phyloP scores from a whole-genome alignment of 2,329 filamentous ascomycete genomes.

The Penicillium freii region DNA sequence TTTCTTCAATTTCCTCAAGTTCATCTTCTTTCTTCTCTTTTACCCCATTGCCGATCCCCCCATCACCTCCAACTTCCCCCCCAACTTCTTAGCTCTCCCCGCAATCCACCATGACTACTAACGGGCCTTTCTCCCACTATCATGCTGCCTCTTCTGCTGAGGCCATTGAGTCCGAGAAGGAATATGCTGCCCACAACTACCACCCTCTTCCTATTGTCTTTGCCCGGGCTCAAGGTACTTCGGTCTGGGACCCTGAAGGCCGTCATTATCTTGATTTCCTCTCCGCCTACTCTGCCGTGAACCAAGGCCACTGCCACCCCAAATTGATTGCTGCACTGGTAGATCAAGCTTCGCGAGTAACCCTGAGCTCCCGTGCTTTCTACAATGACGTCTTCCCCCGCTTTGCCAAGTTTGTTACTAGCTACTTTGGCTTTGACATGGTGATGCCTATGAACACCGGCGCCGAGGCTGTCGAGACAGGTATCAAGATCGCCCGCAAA shows the following conservation, averaged over 20 bases:
- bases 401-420: slow-evolving; percentile 88
- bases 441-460: slow-evolving; percentile 98
- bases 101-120: slow-evolving; percentile 40
- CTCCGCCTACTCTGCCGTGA: slow-evolving; percentile 95
- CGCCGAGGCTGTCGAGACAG: slow-evolving; percentile 93
- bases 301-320: slow-evolving; percentile 97
- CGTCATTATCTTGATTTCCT: slow-evolving; percentile 96
- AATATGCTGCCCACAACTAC: slow-evolving; percentile 96
- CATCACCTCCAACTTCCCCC: slow-evolving; percentile 14
- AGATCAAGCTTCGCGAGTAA: slow-evolving; percentile 85
- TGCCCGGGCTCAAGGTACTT: slow-evolving; percentile 75
- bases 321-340: slow-evolving; percentile 87
- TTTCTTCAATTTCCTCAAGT: not conserved
- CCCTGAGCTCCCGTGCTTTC: slow-evolving; percentile 90
- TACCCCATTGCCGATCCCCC: slow-evolving; percentile 10
- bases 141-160: slow-evolving; percentile 75
- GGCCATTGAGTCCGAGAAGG: slow-evolving; percentile 77
- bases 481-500: slow-evolving; percentile 92
- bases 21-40: not conserved
- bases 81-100: slow-evolving; percentile 8
- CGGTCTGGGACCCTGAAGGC: slow-evolving; percentile 96
- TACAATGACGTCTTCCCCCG: slow-evolving; percentile 97
- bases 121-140: slow-evolving; percentile 47
- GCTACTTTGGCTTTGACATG: slow-evolving; percentile 94
- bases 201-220: slow-evolving; percentile 95